phyloP scores from a whole-genome alignment of 768 basidiomycete species.

The Dioszegia aurantiaca region DNA sequence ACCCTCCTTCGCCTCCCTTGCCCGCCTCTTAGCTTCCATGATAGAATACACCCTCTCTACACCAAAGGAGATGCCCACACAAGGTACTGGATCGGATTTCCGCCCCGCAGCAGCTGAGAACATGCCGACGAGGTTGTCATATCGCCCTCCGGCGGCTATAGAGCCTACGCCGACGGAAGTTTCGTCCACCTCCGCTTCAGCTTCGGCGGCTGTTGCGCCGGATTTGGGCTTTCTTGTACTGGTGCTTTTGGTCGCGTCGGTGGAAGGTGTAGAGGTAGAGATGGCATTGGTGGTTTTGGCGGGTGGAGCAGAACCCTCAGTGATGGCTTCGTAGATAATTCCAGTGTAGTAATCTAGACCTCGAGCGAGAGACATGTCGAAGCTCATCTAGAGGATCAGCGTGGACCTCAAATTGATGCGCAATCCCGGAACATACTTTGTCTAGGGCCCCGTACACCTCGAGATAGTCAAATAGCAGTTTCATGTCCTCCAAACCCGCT shows the following conservation, averaged over 20 bases:
- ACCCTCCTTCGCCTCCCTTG: slow-evolving; percentile 59
- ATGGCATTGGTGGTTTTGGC: slow-evolving; percentile 64
- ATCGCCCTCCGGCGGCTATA: slow-evolving; percentile 96
- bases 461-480: slow-evolving; percentile 74
- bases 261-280: slow-evolving; percentile 52
- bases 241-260: slow-evolving; percentile 17
- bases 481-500: slow-evolving; percentile 83
- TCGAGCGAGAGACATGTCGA: slow-evolving; percentile 94
- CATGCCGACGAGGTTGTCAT: slow-evolving; percentile 90
- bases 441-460: slow-evolving; percentile 73
- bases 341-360: slow-evolving; percentile 99
- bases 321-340: slow-evolving; percentile 93
- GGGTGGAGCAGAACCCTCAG: slow-evolving; percentile 90
- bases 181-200: slow-evolving; percentile 70
- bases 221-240: slow-evolving; percentile 33
- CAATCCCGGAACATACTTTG: slow-evolving; percentile 59
- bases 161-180: slow-evolving; percentile 94
- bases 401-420: background rate
- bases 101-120: slow-evolving; percentile 71
- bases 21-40: slow-evolving; percentile 75
- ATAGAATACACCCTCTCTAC: slow-evolving; percentile 90
- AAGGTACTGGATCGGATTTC: slow-evolving; percentile 66
- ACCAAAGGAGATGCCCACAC: slow-evolving; percentile 88
- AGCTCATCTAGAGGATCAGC: slow-evolving; percentile 66
- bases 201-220: slow-evolving; percentile 52